Conservation (phyloP, 306 rosid genomes). For the Acacia confusa region DNA sequence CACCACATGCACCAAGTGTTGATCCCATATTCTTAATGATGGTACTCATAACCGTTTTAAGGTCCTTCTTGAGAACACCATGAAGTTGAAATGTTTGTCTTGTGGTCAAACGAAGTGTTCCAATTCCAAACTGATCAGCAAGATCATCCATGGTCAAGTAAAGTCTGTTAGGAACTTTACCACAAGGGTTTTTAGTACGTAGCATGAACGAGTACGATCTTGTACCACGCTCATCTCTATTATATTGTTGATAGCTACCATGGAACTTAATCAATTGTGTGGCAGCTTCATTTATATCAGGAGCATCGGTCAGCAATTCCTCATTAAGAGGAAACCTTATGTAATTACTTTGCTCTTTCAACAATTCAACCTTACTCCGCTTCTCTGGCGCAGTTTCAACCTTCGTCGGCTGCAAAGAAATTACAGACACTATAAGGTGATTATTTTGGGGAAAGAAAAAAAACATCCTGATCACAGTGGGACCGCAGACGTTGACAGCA, state of each 20-base stretch:
- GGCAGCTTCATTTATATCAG: constrained; percentile 87
- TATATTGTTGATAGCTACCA: constrained; percentile 95
- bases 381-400: constrained; percentile 59
- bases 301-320: constrained; percentile 84
- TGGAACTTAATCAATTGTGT: constrained; percentile 93
- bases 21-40: constrained; percentile 88
- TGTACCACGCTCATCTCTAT: constrained; percentile 85
- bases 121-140: constrained; percentile 97
- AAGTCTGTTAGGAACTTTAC: constrained; percentile 82
- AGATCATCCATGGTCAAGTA: constrained; percentile 99
- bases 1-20: constrained; percentile 97
- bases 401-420: constrained; percentile 58
- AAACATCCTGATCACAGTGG: not conserved
- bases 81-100: constrained; percentile 98
- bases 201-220: constrained; percentile 91
- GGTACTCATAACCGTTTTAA: constrained; percentile 81
- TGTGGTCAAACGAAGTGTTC: constrained; percentile 94
- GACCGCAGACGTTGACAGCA: not conserved
- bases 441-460: not conserved
- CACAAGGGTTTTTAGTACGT: constrained; percentile 94
- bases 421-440: constrained; percentile 6
- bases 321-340: constrained; percentile 92
- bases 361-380: constrained; percentile 94
- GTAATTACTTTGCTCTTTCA: constrained; percentile 91
- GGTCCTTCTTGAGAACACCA: constrained; percentile 89